Conservation (phyloP, 2,329 filamentous ascomycete species). For the Eurotiales sp. region DNA sequence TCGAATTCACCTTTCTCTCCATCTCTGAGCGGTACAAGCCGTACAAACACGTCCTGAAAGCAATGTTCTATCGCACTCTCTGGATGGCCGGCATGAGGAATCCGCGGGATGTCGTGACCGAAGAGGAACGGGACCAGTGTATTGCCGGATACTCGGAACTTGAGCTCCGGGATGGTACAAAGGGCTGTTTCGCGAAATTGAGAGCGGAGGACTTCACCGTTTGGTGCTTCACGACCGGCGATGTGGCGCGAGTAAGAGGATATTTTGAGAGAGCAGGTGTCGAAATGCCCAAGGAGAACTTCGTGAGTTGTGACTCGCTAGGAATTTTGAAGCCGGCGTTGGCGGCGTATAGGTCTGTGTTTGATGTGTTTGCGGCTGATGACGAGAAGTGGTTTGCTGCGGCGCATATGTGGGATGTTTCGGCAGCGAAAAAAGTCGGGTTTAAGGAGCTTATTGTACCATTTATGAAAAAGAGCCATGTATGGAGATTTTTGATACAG, state of each 20-base stretch:
- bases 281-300: slow-evolving; percentile 49
- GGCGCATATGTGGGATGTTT: slow-evolving; percentile 59
- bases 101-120: slow-evolving; percentile 36
- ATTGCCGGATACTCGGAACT: slow-evolving; percentile 34
- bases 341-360: slow-evolving; percentile 44
- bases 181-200: slow-evolving; percentile 39
- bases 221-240: slow-evolving; percentile 54
- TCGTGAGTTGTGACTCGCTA: slow-evolving; percentile 49
- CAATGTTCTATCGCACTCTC: slow-evolving; percentile 44
- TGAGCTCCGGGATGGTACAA: slow-evolving; percentile 31
- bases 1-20: slow-evolving; percentile 45
- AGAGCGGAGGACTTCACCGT: slow-evolving; percentile 48
- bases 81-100: slow-evolving; percentile 38
- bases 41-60: slow-evolving; percentile 38
- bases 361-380: slow-evolving; percentile 38
- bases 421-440: slow-evolving; percentile 49
- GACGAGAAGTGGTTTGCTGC: slow-evolving; percentile 55
- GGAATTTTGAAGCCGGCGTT: slow-evolving; percentile 52
- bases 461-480: slow-evolving; percentile 52
- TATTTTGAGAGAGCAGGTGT: slow-evolving; percentile 51
- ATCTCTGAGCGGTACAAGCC: slow-evolving; percentile 39
- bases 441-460: slow-evolving; percentile 54
- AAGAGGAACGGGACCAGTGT: slow-evolving; percentile 37
- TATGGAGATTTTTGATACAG: slow-evolving; percentile 46
- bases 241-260: slow-evolving; percentile 47